These are phyloP conservation scores for Aegilops bicornis DNA, from an alignment of 176 grass and related monocot species.

Conservation along the genomic window DNA sequence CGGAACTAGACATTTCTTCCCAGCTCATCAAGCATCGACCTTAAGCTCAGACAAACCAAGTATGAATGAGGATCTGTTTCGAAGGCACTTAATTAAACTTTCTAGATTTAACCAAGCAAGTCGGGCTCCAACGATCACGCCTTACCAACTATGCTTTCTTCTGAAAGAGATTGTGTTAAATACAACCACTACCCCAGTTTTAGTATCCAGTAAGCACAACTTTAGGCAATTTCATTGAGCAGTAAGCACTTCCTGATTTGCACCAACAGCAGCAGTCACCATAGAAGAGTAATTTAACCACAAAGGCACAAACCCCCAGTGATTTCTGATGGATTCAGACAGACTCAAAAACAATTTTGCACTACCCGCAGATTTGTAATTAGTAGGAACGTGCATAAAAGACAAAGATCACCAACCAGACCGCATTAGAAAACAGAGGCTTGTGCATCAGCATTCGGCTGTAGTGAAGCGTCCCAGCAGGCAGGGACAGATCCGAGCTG, in stretches of 20 bases:
- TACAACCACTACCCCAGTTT: background rate
- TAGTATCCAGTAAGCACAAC: background rate
- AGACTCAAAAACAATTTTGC: background rate
- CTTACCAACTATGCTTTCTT: background rate
- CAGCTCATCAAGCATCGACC: background rate
- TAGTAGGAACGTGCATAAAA: background rate
- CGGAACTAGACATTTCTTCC: background rate
- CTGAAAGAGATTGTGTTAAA: background rate
- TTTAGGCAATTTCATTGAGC: background rate
- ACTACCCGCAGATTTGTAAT: background rate
- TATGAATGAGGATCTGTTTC: background rate
- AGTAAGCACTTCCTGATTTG: conserved; percentile 21
- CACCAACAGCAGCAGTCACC: background rate
- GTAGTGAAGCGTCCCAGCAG: background rate
- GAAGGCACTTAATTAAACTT: background rate
- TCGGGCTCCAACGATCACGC: background rate
- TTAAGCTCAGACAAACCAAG: background rate
- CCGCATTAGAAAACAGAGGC: background rate
- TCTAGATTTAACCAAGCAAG: background rate
- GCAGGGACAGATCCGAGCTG: background rate
- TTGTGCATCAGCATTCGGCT: background rate
- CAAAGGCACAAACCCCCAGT: conserved; percentile 1
- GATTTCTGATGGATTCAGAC: background rate
- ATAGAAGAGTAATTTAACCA: conserved; percentile 4
- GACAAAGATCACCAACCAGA: conserved; percentile 14